Evolutionary conservation across 768 basidiomycete genomes (phyloP), one percentile per base, ranked within the genome.

Genomic region (Leccinum barrowsii): DNA sequence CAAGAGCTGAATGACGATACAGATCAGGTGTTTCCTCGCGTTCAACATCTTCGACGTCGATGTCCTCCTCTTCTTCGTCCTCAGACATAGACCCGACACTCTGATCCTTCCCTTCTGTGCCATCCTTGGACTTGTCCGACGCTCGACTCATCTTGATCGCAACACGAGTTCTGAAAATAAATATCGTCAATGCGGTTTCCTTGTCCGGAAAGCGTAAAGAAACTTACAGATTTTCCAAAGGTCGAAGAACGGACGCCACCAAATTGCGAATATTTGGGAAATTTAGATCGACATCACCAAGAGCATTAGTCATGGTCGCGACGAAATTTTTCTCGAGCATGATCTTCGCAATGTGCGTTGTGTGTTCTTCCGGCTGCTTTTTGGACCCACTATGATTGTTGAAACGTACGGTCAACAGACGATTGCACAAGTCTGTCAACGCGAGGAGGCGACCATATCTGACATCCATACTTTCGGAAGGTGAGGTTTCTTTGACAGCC

Each of bases 291-390:
- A 96, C 85, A 54, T 99, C 97, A 5, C 90, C 86, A 17, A 98
- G 79, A 11, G 94, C 89, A 46, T 79, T 88, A 0, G 97, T 98
- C 35, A 99, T 77, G 1, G 88, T 86, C 4, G 89, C 82, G 15
- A 98, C 97, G 62, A 92, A 95, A 68, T 92, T 92, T 78, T 98
- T 98, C 79, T 99, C 97, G 52, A 99, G 75, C 97, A 99, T 99
- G 61, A 95, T 83, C 76, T 98, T 98, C 21, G 96, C 94, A 54
- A 98, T 82, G 60, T 97, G 95, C 7, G 94, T 88, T 4, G 89
- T 88, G n/a, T 81, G 81, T 52, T 94, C 96, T 57, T 81, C 78
- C 42, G 79, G 77, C 62, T 81, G 85, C 48, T 85, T 77, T 58
- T 76, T 77, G 35, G 76, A 71, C 6, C 76, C 76, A 59, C 64